These are phyloP conservation scores for Colletotrichum sp. DNA, from an alignment of 2,329 filamentous ascomycete species.

Conservation along the genomic window DNA sequence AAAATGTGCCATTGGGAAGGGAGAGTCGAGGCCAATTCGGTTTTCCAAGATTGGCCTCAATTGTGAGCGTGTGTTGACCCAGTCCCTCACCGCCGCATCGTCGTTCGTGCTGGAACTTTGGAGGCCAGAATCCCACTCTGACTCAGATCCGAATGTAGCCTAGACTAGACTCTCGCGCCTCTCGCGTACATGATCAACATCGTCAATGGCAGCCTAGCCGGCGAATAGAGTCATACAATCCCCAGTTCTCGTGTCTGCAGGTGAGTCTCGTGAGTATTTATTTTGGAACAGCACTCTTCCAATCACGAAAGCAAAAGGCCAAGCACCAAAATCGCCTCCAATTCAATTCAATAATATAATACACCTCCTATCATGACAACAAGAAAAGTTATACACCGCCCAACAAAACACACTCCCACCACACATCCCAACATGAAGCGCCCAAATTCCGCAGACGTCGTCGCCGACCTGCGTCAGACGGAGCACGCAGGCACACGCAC, in stretches of 20 bases:
- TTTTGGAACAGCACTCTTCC: fast-evolving
- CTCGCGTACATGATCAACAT: neutral
- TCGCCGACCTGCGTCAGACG: neutral
- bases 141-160: neutral
- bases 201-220: neutral
- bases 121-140: neutral
- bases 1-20: neutral
- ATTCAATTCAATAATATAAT: fast-evolving
- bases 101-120: neutral
- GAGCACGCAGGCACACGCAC: slow-evolving; percentile 22
- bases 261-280: neutral
- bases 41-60: too few species aligned
- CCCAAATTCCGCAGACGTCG: neutral
- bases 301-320: neutral
- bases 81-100: neutral
- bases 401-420: neutral
- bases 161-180: neutral
- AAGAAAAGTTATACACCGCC: neutral
- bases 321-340: fast-evolving
- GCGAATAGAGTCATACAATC: neutral
- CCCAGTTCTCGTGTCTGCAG: neutral
- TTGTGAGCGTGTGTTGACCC: neutral
- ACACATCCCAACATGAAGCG: neutral
- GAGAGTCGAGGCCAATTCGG: fast-evolving
- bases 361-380: fast-evolving